Conservation (phyloP, 257 asterid genomes). For the Prunella vulgaris region DNA sequence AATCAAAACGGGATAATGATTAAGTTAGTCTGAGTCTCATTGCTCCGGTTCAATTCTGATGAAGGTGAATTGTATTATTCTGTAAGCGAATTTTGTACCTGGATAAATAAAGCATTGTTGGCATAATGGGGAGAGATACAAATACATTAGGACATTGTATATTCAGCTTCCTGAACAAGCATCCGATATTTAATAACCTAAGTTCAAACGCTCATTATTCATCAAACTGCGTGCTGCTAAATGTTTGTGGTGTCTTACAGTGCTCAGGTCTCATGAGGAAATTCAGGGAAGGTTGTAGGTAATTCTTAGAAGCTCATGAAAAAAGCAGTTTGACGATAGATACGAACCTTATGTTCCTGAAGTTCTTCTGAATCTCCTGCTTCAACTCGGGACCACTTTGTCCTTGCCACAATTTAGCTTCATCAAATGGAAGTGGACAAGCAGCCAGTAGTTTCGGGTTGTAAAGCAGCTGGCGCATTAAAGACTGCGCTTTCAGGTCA, state of each 20-base stretch:
- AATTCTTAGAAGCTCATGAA: background rate
- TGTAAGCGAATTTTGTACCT: background rate
- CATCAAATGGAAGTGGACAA: constrained; percentile 90
- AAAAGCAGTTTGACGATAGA: constrained; percentile 7
- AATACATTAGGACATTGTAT: background rate
- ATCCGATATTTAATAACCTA: background rate
- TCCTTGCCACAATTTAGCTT: constrained; percentile 97
- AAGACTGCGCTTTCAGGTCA: constrained; percentile 78
- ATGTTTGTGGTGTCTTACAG: background rate
- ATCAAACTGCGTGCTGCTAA: background rate
- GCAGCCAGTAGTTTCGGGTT: constrained; percentile 77
- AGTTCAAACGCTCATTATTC: constrained; percentile 16
- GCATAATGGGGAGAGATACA: background rate
- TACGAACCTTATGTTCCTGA: constrained; percentile 77
- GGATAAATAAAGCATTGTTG: background rate
- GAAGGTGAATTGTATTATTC: background rate
- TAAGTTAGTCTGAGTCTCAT: no score
- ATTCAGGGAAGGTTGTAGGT: background rate
- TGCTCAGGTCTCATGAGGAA: constrained; percentile 2
- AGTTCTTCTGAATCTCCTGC: constrained; percentile 81
- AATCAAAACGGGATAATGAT: no score
- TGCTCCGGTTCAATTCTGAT: no score
- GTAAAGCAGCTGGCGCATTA: constrained; percentile 72
- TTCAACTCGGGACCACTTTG: constrained; percentile 88
- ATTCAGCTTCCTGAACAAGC: background rate